Evolutionary conservation across 495 filamentous ascomycete genomes (phyloP), one percentile per base, ranked within the genome.

Genomic region (Penicillium soppii): DNA sequence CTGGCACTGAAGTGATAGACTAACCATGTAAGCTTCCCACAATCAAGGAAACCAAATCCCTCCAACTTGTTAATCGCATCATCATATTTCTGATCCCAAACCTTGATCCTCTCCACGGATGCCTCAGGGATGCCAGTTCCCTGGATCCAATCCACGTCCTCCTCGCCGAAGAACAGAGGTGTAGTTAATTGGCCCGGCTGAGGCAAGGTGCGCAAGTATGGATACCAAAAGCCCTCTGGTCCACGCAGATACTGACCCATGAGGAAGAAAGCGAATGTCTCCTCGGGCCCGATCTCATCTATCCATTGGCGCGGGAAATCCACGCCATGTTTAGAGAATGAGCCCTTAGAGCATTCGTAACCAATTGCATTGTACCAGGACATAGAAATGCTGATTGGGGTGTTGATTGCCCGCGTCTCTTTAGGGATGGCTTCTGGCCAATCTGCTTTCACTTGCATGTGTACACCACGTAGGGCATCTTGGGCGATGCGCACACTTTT

Each of bases 131-230:
- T 65, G 53, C 84, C 83, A 22, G 84, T 87, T 8, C 77, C 81
- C 25, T 76, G 65, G 33, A 89, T 62, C 78, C 78, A 87, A 43
- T 64, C 62, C 22, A 82, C 48, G 66, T 88, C 85, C 32, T 71
- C 72, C 16, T 76, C 72, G 9, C 72, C 66, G 63, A 82, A 87
- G 54, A 77, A 86, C 39, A 85, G 46, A 1, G 81, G 81, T 7
- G 82, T 85, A 27, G 75, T 76, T 52, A 85, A 68, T 1, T 74
- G 68, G 3, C 73, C 69, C 5, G 76, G 73, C 42, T 62, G 61
- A n/a, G 85, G 85, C 35, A 89, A 53, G 19, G 75, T 75, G 13
- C 69, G 64, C 13, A 88, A 59, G 64, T 88, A 89, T 3, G 83
- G 82, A 58, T 65, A 72, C 85, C 85, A 89, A 50, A 80, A 81